Base-by-base conservation (phyloP, 768 basidiomycete species). In the Tulasnella sp. region DNA sequence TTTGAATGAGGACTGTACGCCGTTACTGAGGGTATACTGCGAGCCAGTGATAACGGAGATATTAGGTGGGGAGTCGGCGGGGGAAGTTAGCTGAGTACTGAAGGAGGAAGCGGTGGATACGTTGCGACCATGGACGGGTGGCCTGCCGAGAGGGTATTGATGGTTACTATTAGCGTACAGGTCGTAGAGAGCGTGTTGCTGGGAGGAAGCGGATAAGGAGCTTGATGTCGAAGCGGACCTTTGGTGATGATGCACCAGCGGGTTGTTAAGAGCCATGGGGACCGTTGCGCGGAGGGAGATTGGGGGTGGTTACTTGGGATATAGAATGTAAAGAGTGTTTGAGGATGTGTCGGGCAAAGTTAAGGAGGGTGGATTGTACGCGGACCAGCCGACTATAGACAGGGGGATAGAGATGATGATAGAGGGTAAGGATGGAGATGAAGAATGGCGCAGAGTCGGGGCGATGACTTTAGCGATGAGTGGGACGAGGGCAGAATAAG, bases 51-150 rank as follows among this genome's bases (percentile, higher is more conserved):
- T 47, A 45, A 56, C 38, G 23, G 32, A 26, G 54, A 59, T 23
- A 59, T 48, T 42, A 30, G 63, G 61, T 30, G 63, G 63, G 21
- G 63, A 64, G 49, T 64, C 61, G 47, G 44, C 59, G 23, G 61
- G 61, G 29, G 53, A 50, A 50, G 63, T 64, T 23, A 64, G 23
- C 26, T 63, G 62, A 21, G 63, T 62, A 24, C 9, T 26, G 60
- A 60, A 48, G 10, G 61, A 63, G 38, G 61, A 61, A 5, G 61
- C 26, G 41, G 19, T 43, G 13, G 61, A 62, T 19, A 48, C 29
- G 10, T 13, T 51, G 30, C 60, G 60, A 43, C 27, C 43, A 34
- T 62, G 61, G 24, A 26, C 34, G 23, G 27, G 13, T 23, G 32
- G 38, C 24, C 41, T 45, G 61, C 26, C 38, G 48, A 60, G 56